Evolutionary conservation across 495 filamentous ascomycete species (phyloP), one percentile per base, ranked within the genome.

Genomic region (Parathielavia appendiculata): DNA sequence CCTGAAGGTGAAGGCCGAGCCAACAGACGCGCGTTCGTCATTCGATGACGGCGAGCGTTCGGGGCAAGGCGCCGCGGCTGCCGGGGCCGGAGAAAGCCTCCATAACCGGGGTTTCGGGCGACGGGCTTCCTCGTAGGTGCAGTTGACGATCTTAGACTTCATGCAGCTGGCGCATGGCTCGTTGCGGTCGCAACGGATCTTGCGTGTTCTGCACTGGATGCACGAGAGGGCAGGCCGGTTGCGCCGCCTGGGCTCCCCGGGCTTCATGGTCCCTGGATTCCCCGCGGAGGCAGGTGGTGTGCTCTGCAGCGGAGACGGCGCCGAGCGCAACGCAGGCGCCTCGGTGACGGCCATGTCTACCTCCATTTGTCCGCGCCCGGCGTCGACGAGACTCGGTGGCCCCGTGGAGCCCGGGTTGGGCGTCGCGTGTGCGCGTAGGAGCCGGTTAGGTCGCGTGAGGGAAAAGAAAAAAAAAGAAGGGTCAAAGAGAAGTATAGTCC

Each of bases 111-210:
- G 66, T 45, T 71, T 71, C 4, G 68, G 68, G 9, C 68, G 66
- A 22, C 68, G 66, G 16, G 68, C 66, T 38, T 72, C 66, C 57
- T 72, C 68, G 48, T 77, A 81, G 39, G 69, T 69, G 63, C 77
- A 81, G 48, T 71, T 74, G 50, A 72, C 69, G 26, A 67, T 74
- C 64, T 70, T 71, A 46, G 73, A 75, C 60, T 71, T 70, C 49
- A 79, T 67, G 60, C 81, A 82, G 54, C 76, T 78, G 17, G 69
- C 66, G 61, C 79, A 83, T 9, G 79, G 81, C 38, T 75, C 63
- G 44, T 72, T 74, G 54, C 75, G 75, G 56, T 82, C 78, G 67
- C 79, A 83, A 40, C 76, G 79, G 56, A 83, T 78, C 66, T 82
- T 83, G 49, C 79, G 77, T 12, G 71, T 79, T 13, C 76, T 66